Evolutionary conservation across 2,329 filamentous ascomycete genomes (phyloP), one percentile per base, ranked within the genome.

Genomic region (Coniosporium tulheliwenetii): DNA sequence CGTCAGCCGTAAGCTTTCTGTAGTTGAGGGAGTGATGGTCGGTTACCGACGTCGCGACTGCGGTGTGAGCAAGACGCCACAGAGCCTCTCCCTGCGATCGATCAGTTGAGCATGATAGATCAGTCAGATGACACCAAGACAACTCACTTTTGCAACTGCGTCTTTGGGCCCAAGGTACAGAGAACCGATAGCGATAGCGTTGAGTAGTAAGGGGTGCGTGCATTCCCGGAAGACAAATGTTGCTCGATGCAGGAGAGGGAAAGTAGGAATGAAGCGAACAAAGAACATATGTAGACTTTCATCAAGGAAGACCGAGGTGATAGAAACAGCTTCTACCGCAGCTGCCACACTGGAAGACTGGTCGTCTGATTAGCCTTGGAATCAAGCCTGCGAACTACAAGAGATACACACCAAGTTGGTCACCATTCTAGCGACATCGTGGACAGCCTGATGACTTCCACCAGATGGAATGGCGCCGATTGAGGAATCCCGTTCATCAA

Each of bases 201-300:
- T 66, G 1, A 66, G 48, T 1, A 66, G 48, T 10, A 66, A 47
- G 12, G 63, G 56, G 41, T 65, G 62, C 1, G 60, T 60, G 45
- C 61, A 65, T 43, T 66, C 62, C 36, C 59, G 53, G 40, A 65
- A 65, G 1, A 65, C 54, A 19, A 66, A 66, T 1, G 63, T 66
- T 30, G 62, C 56, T 43, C 59, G 53, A 48, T 66, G 62, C 12
- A 66, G 47, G n/a, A 66, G 52, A 5, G 63, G 63, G 41, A 66
- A 66, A 1, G 62, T 65, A 2, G 63, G 63, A 19, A 65, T 64
- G 43, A 67, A 65, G 12, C 61, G 56, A 10, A 56, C 55, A 41
- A 66, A 67, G 48, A 66, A 67, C 61, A 66, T 65, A 43, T 67
- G 64, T 12, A 67, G 47, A 45, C 63, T 65, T 45, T 63, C 61